Evolutionary conservation across 2,329 filamentous ascomycete species (phyloP).

Genomic region (Orbilia oligospora): DNA sequence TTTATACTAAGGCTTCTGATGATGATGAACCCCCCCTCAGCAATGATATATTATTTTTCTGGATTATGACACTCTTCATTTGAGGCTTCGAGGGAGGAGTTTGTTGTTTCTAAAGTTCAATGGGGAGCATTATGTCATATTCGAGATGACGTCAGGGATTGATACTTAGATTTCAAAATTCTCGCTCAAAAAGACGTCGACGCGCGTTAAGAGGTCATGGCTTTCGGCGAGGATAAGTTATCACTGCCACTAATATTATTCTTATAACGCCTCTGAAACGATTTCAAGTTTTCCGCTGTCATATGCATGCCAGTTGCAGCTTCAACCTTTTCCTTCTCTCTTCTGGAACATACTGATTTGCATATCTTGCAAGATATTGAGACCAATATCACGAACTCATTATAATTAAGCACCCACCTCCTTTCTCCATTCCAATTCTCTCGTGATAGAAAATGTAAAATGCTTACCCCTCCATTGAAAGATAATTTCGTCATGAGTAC

Average conservation of each 20-base stretch:
- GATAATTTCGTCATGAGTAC: slow-evolving; percentile 48
- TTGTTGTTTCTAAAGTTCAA: background rate
- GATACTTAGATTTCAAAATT: background rate
- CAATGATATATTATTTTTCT: too few relatives aligned
- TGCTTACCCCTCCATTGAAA: slow-evolving; percentile 2
- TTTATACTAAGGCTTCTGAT: too few relatives aligned
- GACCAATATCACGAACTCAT: background rate
- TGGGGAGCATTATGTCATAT: slow-evolving; percentile 11
- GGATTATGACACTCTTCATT: background rate
- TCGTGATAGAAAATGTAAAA: background rate
- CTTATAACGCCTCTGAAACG: background rate
- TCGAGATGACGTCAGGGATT: slow-evolving; percentile 12
- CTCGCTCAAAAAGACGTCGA: background rate
- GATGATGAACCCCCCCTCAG: too few relatives aligned
- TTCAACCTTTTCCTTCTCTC: background rate
- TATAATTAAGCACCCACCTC: background rate
- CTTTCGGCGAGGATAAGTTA: background rate
- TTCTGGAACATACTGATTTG: slow-evolving; percentile 6
- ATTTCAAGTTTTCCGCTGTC: slow-evolving; percentile 7
- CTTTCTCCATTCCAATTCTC: slow-evolving; percentile 1
- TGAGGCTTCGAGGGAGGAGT: background rate
- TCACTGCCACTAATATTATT: background rate
- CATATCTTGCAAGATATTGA: slow-evolving; percentile 7
- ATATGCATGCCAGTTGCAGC: background rate
- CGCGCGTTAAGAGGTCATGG: background rate